phyloP scores from a whole-genome alignment of 1,284 basidiomycete genomes.

The Ceratobasidium sp. region DNA sequence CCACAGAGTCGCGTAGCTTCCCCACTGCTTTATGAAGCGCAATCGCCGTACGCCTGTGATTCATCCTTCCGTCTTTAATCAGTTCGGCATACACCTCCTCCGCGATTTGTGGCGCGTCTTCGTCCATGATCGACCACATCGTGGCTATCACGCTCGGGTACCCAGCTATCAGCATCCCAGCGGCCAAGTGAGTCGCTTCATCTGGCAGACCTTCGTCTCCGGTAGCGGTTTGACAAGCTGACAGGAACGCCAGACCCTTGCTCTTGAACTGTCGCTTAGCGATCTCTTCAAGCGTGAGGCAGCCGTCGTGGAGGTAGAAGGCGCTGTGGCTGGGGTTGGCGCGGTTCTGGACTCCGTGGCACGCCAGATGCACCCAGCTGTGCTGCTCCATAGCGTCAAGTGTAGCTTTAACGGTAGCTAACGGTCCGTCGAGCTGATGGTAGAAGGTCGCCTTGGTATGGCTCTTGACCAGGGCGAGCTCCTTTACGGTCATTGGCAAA shows the following conservation, averaged over 20 bases:
- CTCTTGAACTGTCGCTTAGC: neutral
- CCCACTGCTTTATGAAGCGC: too few relatives aligned
- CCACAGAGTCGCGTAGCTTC: too few relatives aligned
- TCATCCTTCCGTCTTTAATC: too few relatives aligned
- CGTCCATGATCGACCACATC: too few relatives aligned
- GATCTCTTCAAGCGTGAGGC: neutral
- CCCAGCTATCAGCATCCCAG: too few relatives aligned
- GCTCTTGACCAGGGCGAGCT: neutral
- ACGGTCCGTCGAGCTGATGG: neutral
- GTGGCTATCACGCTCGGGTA: too few relatives aligned
- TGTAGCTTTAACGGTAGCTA: neutral
- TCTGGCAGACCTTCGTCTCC: neutral
- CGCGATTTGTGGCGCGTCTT: too few relatives aligned
- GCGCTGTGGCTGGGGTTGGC: too few relatives aligned
- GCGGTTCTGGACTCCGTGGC: too few relatives aligned
- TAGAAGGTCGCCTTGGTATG: neutral
- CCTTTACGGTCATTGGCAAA: neutral
- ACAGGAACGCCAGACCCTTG: neutral
- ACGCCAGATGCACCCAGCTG: neutral
- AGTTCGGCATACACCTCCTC: too few relatives aligned
- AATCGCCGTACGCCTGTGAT: neutral
- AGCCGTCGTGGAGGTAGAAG: too few relatives aligned
- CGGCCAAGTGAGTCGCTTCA: too few relatives aligned
- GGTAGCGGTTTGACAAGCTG: neutral
- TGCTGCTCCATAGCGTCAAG: neutral